Base-by-base conservation (phyloP, 2,329 filamentous ascomycete genomes). In the Macroventuria anomochaeta region DNA sequence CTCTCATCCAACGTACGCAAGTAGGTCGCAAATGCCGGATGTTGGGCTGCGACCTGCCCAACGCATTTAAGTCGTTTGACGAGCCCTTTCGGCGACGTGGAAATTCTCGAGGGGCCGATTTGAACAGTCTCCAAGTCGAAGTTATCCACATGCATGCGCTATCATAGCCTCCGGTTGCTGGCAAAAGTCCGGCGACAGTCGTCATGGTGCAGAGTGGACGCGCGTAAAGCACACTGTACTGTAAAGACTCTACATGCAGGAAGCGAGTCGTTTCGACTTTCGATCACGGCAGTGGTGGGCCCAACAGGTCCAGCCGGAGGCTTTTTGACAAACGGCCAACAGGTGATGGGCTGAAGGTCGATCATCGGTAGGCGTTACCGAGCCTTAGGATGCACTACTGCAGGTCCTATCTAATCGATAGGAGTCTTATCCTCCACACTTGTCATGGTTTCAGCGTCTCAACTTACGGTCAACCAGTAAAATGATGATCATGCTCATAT, bases 321-420 rank as follows among this genome's bases (percentile, higher is more conserved):
- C 25, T 13, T 47, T 33, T 23, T 41, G 36, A 37, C 26, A 43
- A 29, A 43, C 38, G n/a, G 37, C 37, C 29, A 43, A 44, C 42
- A 37, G 36, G 32, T 32, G 25, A 37, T 50, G 39, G 25, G 26
- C 49, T 53, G 38, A 18, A 38, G 5, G 44, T 18, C 21, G 44
- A 48, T 44, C 33, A 47, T 59, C 53, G 53, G 53, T 29, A 52
- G 28, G 29, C 29, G 32, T 39, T 43, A 36, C 44, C 53, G 43
- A 37, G 39, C 25, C 38, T 28, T 13, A n/a, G 23, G 34, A 49
- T 37, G 44, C 56, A 56, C 54, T 56, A 57, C 57, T 42, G 42
- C 53, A 60, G 51, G 54, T 43, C 57, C 56, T 58, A 63, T 62
- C 58, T 60, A 60, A 63, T 63, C 60, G 62, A 63, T 60, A 64